Evolutionary conservation across 345 rosid genomes (phyloP), one percentile per base, ranked within the genome.

Genomic region (Ailanthus altissimus): DNA sequence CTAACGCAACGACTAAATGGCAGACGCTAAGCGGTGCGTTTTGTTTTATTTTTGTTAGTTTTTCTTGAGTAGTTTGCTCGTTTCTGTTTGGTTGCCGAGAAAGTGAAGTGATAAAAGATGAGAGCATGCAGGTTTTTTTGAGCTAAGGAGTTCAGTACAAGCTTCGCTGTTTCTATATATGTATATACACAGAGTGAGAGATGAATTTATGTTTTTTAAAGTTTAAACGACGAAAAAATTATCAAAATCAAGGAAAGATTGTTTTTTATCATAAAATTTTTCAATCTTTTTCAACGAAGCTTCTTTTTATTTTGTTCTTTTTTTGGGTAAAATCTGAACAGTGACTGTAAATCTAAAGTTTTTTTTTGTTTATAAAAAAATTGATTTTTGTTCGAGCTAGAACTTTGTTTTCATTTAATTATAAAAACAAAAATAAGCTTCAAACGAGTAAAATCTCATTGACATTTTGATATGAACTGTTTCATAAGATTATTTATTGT

Each of bases 11-110:
- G 59, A 79, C 82, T 74, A 83, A 60, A 60, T 91, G 93, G 93
- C 77, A 65, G 67, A 91, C 95, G 11, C 83, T 89, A 47, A 77
- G 64, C n/a, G 94, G 94, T 90, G 36, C 40, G 82, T 32, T 3
- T 32, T 32, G 75, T 23, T 45, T 58, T 54, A 50, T 65, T 23
- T 45, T 58, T 54, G 56, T 65, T 32, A 18, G 5, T 65, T 25
- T 50, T 15, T 50, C 16, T 36, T 8, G 49, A 58, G 57, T 60
- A 58, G 57, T 60, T 50, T 25, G 40, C 62, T 72, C 26, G 77
- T 53, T 73, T 60, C 8, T 12, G 49, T 66, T 65, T 66, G 79
- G 42, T 80, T 67, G 36, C 25, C n/a, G 65, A 42, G 47, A 77
- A 67, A 69, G 40, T 59, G 15, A 26, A 18, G 74, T 45, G 50